Percentiles rank a stretch among this genome's conserved stretches.
These are phyloP conservation scores for Cadophora gregata DNA, from an alignment of 2,329 filamentous ascomycete genomes.

Conservation along the genomic window DNA sequence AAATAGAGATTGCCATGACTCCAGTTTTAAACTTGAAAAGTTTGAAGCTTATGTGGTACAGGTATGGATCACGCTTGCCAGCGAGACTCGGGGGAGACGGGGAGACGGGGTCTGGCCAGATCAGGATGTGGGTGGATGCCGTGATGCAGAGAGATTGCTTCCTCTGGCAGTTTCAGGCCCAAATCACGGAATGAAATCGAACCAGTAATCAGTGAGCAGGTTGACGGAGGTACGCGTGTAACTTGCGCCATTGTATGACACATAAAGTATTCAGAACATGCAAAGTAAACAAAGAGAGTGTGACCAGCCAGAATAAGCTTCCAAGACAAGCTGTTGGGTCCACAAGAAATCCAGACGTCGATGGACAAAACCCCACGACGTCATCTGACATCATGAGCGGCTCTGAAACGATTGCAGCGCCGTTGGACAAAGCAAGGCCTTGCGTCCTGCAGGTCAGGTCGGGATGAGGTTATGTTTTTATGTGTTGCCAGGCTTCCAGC, in stretches of 20 bases:
- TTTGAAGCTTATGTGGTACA: background rate
- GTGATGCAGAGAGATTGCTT: background rate
- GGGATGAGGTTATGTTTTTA: slow-evolving; percentile 5
- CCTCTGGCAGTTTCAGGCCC: background rate
- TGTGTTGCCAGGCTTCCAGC: background rate
- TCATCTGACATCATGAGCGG: slow-evolving; percentile 25
- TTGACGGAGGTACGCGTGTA: slow-evolving; percentile 3
- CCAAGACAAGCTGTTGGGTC: background rate
- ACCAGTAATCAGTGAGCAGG: background rate
- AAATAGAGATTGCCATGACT: background rate
- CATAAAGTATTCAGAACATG: background rate
- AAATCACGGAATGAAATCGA: background rate
- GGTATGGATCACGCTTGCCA: background rate
- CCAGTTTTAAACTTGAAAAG: background rate
- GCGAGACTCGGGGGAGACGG: background rate
- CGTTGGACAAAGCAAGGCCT: background rate
- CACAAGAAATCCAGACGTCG: background rate
- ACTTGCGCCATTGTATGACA: background rate
- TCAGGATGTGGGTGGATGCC: background rate
- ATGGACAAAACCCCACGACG: slow-evolving; percentile 14
- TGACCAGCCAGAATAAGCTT: slow-evolving; percentile 5
- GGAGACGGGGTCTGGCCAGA: background rate
- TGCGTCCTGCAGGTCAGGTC: background rate
- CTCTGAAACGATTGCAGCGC: slow-evolving; percentile 3
- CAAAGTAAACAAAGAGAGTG: background rate